Percentiles rank a stretch among this genome's conserved stretches.
These are phyloP conservation scores for Globisporangium cylindrosporum DNA, from an alignment of 352 stramenopile species.

Conservation along the genomic window DNA sequence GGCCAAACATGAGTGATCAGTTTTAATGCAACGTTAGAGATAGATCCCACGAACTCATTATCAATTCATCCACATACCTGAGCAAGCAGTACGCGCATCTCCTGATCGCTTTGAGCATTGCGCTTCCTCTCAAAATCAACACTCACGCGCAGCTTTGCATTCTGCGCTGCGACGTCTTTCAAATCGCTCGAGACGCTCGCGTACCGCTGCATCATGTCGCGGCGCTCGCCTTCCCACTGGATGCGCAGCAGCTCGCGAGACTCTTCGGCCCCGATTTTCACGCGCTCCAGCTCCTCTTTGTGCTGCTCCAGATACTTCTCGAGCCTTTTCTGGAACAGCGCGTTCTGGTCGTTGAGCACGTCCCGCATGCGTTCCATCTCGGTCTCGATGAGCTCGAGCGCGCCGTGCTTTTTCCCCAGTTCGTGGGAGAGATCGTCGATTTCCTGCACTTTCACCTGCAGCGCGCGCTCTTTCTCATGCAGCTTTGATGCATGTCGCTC, in stretches of 20 bases:
- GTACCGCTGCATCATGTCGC: slow-evolving; percentile 44
- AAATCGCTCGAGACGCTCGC: slow-evolving; percentile 36
- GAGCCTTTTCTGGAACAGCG: slow-evolving; percentile 47
- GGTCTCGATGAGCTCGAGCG: slow-evolving; percentile 62
- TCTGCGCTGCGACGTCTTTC: slow-evolving; percentile 44
- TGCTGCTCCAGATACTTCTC: slow-evolving; percentile 49
- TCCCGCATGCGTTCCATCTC: slow-evolving; percentile 68
- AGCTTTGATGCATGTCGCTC: slow-evolving; percentile 25
- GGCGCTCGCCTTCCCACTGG: slow-evolving; percentile 29
- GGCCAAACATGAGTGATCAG: background rate
- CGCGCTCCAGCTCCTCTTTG: slow-evolving; percentile 38
- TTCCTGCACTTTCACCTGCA: slow-evolving; percentile 16
- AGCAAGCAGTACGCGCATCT: slow-evolving; percentile 61
- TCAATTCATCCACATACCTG: slow-evolving; percentile 29
- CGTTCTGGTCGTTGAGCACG: slow-evolving; percentile 51
- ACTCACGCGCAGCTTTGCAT: slow-evolving; percentile 39
- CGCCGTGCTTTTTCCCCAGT: slow-evolving; percentile 47
- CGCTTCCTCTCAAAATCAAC: slow-evolving; percentile 46
- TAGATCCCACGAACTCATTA: background rate
- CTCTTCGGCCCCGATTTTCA: slow-evolving; percentile 31
- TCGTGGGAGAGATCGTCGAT: slow-evolving; percentile 27
- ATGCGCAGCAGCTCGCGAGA: slow-evolving; percentile 29
- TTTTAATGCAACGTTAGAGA: background rate
- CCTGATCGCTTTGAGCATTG: slow-evolving; percentile 49
- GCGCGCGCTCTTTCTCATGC: slow-evolving; percentile 21